Conservation (phyloP, 805 yeast species). For the Starmerella apicola region DNA sequence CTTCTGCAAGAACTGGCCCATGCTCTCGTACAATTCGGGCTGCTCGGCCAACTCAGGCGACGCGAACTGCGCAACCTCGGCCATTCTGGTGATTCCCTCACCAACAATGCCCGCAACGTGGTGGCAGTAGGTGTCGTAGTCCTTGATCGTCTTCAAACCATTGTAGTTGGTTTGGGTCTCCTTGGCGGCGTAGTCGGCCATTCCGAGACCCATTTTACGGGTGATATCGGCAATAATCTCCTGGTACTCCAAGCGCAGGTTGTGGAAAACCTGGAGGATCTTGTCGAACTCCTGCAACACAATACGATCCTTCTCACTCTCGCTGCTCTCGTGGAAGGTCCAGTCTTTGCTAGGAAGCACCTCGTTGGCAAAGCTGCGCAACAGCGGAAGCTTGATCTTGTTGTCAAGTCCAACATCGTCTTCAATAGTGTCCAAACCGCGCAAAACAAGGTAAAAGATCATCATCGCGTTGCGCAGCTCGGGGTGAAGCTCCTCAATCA, state of each 20-base stretch:
- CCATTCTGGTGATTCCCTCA: conserved; percentile 78
- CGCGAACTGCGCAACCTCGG: conserved; percentile 64
- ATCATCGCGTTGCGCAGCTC: conserved; percentile 66
- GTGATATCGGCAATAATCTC: conserved; percentile 69
- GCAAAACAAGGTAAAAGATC: conserved; percentile 72
- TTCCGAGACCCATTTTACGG: conserved; percentile 85
- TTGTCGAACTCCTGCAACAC: conserved; percentile 71
- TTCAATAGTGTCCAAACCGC: conserved; percentile 92
- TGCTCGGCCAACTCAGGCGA: conserved; percentile 40
- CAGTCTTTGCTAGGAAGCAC: conserved; percentile 57
- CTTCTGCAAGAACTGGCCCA: conserved; percentile 93
- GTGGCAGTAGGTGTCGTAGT: conserved; percentile 85
- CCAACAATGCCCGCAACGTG: conserved; percentile 98
- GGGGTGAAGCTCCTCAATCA: conserved; percentile 80
- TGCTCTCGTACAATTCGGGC: conserved; percentile 55
- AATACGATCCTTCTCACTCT: conserved; percentile 65
- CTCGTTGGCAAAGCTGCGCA: conserved; percentile 48
- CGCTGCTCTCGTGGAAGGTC: conserved; percentile 62
- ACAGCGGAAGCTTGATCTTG: conserved; percentile 56
- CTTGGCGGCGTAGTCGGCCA: conserved; percentile 82
- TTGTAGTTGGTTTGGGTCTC: conserved; percentile 43
- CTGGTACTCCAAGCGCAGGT: conserved; percentile 62
- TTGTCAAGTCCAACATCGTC: conserved; percentile 86
- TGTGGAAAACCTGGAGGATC: conserved; percentile 58
- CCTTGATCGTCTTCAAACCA: conserved; percentile 68